Evolutionary conservation across 2,329 filamentous ascomycete species (phyloP).

Genomic region (Didymella arachidicola): DNA sequence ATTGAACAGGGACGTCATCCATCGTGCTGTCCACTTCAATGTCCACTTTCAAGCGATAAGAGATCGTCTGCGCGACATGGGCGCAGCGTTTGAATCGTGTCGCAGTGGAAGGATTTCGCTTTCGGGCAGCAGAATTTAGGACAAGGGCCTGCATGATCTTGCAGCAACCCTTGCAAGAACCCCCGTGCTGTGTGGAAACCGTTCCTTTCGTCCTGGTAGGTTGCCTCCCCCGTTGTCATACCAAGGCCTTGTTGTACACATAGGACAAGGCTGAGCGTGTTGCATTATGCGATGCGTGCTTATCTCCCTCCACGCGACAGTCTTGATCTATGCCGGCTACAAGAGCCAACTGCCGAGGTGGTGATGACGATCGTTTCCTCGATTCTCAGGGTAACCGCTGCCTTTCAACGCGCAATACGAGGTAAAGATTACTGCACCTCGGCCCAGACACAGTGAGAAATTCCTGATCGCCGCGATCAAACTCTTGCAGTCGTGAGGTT

Average conservation of each 20-base stretch:
- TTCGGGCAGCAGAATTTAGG: background rate
- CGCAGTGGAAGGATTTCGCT: background rate
- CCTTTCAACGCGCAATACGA: background rate
- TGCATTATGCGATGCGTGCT: background rate
- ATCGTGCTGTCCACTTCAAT: background rate
- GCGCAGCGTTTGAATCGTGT: constrained; percentile 2
- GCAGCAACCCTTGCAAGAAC: constrained; percentile 10
- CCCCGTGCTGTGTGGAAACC: background rate
- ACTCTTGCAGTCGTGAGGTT: background rate
- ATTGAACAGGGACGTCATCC: background rate
- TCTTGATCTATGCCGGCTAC: background rate
- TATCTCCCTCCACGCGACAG: background rate
- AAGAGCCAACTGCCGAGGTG: background rate
- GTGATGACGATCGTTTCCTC: background rate
- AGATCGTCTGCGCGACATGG: background rate
- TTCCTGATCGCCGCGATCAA: background rate
- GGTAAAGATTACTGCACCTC: background rate
- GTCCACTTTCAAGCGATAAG: background rate
- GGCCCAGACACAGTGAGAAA: background rate
- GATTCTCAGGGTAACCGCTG: background rate
- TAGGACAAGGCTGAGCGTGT: background rate
- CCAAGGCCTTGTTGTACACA: background rate
- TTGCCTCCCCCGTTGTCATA: background rate
- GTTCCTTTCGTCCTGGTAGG: background rate
- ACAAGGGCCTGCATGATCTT: constrained; percentile 20